Conservation (phyloP, 2,329 filamentous ascomycete genomes). For the Colletotrichum sp. region DNA sequence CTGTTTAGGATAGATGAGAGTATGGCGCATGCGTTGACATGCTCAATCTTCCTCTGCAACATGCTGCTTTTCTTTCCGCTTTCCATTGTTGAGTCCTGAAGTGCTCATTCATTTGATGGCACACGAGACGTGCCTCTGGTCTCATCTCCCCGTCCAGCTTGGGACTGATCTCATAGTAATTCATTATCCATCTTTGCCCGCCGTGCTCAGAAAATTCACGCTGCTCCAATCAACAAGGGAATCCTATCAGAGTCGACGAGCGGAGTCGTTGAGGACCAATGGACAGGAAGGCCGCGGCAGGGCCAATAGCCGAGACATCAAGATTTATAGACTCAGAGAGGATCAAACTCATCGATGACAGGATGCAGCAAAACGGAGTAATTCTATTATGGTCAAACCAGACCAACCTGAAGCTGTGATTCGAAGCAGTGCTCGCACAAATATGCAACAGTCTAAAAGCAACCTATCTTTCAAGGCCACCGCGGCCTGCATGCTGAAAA, state of each 20-base stretch:
- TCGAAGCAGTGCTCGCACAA: not conserved
- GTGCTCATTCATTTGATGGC: not conserved
- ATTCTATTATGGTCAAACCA: not conserved
- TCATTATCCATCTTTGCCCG: not conserved
- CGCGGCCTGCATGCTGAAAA: constrained; percentile 8
- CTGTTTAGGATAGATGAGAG: not conserved
- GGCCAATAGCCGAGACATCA: too few relatives aligned
- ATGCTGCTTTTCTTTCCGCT: not conserved
- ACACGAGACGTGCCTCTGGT: not conserved
- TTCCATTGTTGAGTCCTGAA: not conserved
- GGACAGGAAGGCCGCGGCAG: too few relatives aligned
- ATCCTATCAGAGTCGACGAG: too few relatives aligned
- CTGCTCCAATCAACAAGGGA: too few relatives aligned
- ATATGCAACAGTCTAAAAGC: constrained; percentile 1
- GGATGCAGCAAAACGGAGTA: not conserved
- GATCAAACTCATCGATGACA: not conserved
- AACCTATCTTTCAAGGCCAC: not conserved
- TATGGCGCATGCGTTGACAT: not conserved
- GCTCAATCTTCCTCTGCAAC: not conserved
- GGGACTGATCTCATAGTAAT: not conserved
- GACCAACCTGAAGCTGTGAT: not conserved
- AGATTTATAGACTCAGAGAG: too few relatives aligned
- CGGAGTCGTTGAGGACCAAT: too few relatives aligned
- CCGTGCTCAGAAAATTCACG: too few relatives aligned
- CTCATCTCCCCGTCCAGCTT: not conserved